phyloP scores from a whole-genome alignment of 2,329 filamentous ascomycete genomes.

The Neopestalotiopsis rosae region DNA sequence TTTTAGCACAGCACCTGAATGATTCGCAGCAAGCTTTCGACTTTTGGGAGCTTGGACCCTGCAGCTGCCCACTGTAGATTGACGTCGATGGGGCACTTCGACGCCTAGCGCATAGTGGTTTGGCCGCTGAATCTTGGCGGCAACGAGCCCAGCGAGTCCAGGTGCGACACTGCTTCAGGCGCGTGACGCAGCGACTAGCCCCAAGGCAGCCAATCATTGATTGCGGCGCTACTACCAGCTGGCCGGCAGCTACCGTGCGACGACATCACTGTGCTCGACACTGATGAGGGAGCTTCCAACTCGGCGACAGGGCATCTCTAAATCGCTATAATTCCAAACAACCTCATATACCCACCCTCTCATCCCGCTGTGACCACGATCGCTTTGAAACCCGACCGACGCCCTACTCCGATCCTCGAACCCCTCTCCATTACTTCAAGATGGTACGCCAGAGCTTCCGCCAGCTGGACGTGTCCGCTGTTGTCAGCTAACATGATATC shows the following conservation, averaged over 20 bases:
- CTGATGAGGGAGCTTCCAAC: conserved; percentile 12
- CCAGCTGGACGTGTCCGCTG: neutral
- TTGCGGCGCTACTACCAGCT: neutral
- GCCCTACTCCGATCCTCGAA: neutral
- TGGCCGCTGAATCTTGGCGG: neutral
- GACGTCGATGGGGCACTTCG: conserved; percentile 4
- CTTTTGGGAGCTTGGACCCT: conserved; percentile 11
- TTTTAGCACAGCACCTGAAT: neutral
- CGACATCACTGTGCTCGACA: conserved; percentile 8
- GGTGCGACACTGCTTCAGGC: neutral
- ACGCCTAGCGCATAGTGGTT: neutral
- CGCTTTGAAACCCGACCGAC: neutral
- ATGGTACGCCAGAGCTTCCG: conserved; percentile 5
- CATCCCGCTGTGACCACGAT: neutral
- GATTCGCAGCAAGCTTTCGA: neutral
- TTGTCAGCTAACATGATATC: conserved; percentile 16
- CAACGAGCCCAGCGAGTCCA: neutral
- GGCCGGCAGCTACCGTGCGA: conserved; percentile 7
- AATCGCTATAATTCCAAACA: neutral
- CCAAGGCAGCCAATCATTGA: neutral
- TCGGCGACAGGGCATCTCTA: conserved; percentile 1
- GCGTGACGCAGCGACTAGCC: neutral
- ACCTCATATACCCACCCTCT: neutral
- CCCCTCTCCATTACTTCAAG: neutral
- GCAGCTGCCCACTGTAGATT: conserved; percentile 5